Base-by-base conservation (phyloP, 129 eudicot genomes). In the Pittosporum tobira region DNA sequence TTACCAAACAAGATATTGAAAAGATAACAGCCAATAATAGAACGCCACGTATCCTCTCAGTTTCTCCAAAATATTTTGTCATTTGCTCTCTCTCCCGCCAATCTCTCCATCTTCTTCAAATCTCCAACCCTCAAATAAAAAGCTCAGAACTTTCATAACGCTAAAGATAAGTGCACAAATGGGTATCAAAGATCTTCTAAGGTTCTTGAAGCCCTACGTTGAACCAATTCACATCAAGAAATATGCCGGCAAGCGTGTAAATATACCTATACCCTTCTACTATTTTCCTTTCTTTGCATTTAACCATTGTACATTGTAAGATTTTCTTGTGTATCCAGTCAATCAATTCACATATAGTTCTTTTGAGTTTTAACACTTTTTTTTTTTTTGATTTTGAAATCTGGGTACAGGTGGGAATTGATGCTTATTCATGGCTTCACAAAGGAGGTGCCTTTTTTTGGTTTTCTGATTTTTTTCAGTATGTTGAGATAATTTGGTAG, bases 341-440 rank as follows among this genome's bases (percentile, higher is more conserved):
- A 57, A 30, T 51, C 28, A 51, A 22, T 38, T 5, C 3, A 5
- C 21, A 2, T 5, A 25, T 37, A 34, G 19, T 3, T 28, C 15
- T 7, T 57, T 44, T 27, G 21, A 14, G 26, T 13, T 21, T n/a
- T 26, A 5, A 52, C 23, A 43, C 5, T 52, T 46, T 38, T 55
- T 52, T n/a, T 48, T 6, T 8, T 20, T n/a, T n/a, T n/a, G n/a
- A n/a, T n/a, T n/a, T n/a, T n/a, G n/a, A n/a, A n/a, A 6, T n/a
- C 8, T 58, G 4, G 57, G 24, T 67, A 47, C 75, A 85, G 95
- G 89, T 85, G 59, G 95, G 95, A 19, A 84, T 88, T 46, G 96
- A 88, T 79, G 94, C 90, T 67, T 88, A 88, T 77, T 84, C 94
- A 40, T 88, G 96, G 96, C 87, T 88, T 69, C 94, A 88, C 73